Conservation (phyloP, 73 alveolate genomes). For the Stentor coeruleus region DNA sequence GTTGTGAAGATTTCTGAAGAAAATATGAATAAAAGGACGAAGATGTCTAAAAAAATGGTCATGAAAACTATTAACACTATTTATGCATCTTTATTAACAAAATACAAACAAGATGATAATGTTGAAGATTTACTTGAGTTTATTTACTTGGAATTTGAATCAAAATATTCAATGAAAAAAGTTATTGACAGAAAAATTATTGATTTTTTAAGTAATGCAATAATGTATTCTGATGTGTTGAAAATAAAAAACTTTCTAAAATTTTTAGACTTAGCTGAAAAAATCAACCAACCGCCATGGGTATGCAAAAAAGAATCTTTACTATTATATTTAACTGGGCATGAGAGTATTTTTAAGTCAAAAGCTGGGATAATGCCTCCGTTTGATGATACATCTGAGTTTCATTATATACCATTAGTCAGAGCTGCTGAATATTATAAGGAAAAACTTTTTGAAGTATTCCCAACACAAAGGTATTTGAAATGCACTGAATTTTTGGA, state of each 20-base stretch:
- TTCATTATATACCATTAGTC: neutral
- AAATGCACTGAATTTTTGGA: neutral
- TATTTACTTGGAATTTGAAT: neutral
- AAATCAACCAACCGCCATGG: neutral
- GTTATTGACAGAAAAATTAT: neutral
- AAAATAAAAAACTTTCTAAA: no score
- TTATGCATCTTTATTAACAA: neutral
- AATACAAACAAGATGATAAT: neutral
- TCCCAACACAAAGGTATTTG: neutral
- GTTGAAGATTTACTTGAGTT: neutral
- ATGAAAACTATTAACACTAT: neutral
- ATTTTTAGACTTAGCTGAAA: neutral
- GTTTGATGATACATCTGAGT: neutral
- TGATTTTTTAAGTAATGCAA: neutral
- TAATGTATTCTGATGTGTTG: neutral
- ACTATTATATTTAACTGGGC: neutral
- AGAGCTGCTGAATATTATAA: neutral
- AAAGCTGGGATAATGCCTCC: neutral
- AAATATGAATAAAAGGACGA: neutral
- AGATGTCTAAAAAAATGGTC: neutral
- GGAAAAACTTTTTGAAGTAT: neutral
- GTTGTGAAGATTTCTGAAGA: neutral
- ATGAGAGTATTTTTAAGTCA: neutral
- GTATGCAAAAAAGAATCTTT: neutral
- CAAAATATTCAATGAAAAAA: neutral